Base-by-base conservation (phyloP, 129 eudicot species). In the Flaveria linearis region DNA sequence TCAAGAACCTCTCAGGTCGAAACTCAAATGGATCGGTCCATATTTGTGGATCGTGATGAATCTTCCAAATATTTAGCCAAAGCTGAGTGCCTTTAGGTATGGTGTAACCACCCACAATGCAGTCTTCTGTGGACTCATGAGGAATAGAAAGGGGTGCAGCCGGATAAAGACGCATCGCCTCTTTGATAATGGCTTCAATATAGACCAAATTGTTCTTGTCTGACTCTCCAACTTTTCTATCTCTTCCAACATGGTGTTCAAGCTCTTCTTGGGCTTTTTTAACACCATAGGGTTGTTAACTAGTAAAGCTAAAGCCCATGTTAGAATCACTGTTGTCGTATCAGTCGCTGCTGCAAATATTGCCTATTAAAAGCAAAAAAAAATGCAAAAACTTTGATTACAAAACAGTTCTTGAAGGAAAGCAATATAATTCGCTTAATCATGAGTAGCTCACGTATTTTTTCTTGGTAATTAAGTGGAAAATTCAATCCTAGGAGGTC, bases 281-380 rank as follows among this genome's bases (percentile, higher is more conserved):
- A 81, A 66, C 14, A 20, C 67, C 3, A 69, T 25, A 11, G 88
- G 85, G 46, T 85, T 72, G 60, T 78, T 78, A 36, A 85, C 69
- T 7, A 85, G 81, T 45, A 85, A 79, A 17, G 84, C 78, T 82
- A 81, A 62, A 22, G 79, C 86, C 88, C 86, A 78, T 41, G 81
- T 79, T 68, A 85, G 58, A 20, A 78, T 75, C 7, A 16, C 52
- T 0, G 58, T 65, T 45, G 78, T 23, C 0, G 88, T 85, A 53
- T 84, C 80, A 3, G 78, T 77, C 16, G 80, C 83, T 36, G 88
- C 85, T n/a, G 68, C 16, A 18, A 73, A 68, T 53, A 84, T 25
- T 45, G 71, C 36, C 79, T 75, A 43, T 0, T 9, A 50, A 7
- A 15, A 47, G 0, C 22, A 25, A 47, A 23, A 58, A 8, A 22